Conservation (phyloP, 805 yeast species). For the Cyberlindnera americana region DNA sequence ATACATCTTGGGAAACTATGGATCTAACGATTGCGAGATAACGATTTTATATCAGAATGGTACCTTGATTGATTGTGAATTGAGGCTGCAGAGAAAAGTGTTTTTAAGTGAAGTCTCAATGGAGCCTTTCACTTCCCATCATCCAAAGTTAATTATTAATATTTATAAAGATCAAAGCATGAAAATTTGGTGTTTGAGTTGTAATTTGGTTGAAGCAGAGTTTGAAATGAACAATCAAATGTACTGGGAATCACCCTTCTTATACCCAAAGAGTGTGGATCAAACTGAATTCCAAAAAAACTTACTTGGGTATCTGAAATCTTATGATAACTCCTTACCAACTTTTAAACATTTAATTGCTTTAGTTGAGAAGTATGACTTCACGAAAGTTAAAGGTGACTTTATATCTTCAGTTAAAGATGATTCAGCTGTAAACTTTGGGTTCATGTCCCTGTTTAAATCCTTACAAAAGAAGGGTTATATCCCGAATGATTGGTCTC, state of each 20-base stretch:
- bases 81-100: constrained; percentile 4
- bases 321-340: constrained; percentile 31
- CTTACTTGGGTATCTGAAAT: constrained; percentile 40
- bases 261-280: too few relatives aligned
- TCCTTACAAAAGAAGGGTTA: constrained; percentile 19
- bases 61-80: constrained; percentile 23
- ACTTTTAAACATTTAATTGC: constrained; percentile 1
- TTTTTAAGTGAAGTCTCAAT: constrained; percentile 29
- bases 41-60: constrained; percentile 32
- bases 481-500: constrained; percentile 9
- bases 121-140: constrained; percentile 50
- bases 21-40: constrained; percentile 12
- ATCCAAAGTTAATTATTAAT: constrained; percentile 65
- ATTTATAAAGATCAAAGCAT: constrained; percentile 37
- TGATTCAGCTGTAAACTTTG: constrained; percentile 20
- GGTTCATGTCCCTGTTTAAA: constrained; percentile 24
- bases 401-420: constrained; percentile 3
- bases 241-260: constrained; percentile 56
- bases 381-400: constrained; percentile 26
- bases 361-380: constrained; percentile 33
- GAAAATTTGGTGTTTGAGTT: constrained; percentile 55
- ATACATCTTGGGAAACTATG: constrained; percentile 28
- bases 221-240: constrained; percentile 59
- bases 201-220: constrained; percentile 55
- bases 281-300: constrained; percentile 41